A percentile compares a stretch with the other conserved stretches of the same genome.
Conservation (phyloP, 106 monocot species). For the Dendrobium catenatum region DNA sequence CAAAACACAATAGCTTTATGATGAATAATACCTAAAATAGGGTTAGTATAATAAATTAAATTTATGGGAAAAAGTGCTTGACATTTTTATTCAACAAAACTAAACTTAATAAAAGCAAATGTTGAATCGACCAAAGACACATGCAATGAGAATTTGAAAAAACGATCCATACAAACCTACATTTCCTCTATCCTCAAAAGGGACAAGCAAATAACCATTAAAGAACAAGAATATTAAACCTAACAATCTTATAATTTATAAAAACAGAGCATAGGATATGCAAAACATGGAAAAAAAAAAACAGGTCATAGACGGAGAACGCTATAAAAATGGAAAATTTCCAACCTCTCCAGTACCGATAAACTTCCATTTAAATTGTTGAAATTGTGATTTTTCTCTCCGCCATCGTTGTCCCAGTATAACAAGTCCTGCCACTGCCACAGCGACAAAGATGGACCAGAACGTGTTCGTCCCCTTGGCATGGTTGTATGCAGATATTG, state of each 20-base stretch:
- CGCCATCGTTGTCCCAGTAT: slow-evolving; percentile 50
- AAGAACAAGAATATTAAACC: not conserved
- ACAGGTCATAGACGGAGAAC: not conserved
- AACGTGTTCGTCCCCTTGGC: slow-evolving; percentile 44
- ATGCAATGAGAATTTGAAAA: not conserved
- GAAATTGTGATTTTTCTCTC: slow-evolving; percentile 42
- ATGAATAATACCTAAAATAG: not conserved
- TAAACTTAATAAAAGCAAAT: not conserved
- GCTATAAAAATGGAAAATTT: not conserved
- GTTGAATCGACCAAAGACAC: not conserved
- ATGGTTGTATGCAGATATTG: slow-evolving; percentile 37
- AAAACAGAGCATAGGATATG: not conserved
- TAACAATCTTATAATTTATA: not conserved
- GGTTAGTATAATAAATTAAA: not conserved
- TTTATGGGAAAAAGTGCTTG: not conserved
- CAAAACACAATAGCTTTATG: not conserved
- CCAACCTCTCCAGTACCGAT: slow-evolving; percentile 31
- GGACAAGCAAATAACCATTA: not conserved
- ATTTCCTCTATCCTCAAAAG: not conserved
- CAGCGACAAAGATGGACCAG: slow-evolving; percentile 61
- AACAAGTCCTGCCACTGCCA: slow-evolving; percentile 57
- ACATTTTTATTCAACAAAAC: not conserved
- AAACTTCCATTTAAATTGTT: slow-evolving; percentile 37
- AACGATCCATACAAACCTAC: not conserved
- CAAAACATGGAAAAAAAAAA: not conserved